phyloP scores from a whole-genome alignment of 768 basidiomycete species.

The Rhodosporidiobolus odoratus region DNA sequence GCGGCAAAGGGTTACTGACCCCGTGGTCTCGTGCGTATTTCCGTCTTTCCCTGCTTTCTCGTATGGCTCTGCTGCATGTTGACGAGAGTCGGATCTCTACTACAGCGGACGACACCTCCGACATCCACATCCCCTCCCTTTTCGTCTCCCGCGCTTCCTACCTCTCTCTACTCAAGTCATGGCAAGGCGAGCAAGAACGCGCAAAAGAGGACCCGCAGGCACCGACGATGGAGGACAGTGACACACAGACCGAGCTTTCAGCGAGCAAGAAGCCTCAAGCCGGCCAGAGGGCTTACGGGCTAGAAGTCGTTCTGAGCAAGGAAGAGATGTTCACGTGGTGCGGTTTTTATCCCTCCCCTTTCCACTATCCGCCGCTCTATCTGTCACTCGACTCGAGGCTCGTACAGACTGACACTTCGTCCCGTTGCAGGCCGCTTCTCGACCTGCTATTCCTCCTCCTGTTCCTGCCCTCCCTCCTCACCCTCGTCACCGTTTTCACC shows the following conservation, averaged over 20 bases:
- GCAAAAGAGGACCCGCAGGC: slow-evolving; percentile 54
- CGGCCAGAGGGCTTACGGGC: slow-evolving; percentile 1
- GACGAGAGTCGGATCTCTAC: no score
- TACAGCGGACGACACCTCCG: slow-evolving; percentile 65
- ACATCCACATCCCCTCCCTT: slow-evolving; percentile 74
- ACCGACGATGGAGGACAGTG: slow-evolving; percentile 1
- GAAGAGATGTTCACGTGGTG: slow-evolving; percentile 66
- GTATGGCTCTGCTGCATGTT: neutral
- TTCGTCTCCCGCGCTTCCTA: slow-evolving; percentile 85
- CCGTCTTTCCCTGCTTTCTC: neutral
- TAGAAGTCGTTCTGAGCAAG: slow-evolving; percentile 45
- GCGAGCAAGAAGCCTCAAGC: neutral
- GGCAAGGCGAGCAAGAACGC: slow-evolving; percentile 27
- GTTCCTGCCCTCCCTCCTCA: slow-evolving; percentile 80
- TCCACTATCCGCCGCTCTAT: slow-evolving; percentile 64
- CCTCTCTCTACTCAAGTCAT: slow-evolving; percentile 51
- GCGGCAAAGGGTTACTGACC: slow-evolving; percentile 68
- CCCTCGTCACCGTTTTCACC: slow-evolving; percentile 79
- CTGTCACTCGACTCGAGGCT: slow-evolving; percentile 11
- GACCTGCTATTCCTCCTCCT: slow-evolving; percentile 62
- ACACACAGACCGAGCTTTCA: slow-evolving; percentile 27
- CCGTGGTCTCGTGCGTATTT: slow-evolving; percentile 76
- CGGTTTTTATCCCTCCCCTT: slow-evolving; percentile 46
- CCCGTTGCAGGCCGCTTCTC: slow-evolving; percentile 44
- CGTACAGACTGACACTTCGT: slow-evolving; percentile 6